Percentiles rank a stretch among this genome's conserved stretches.
Evolutionary conservation across 2,329 filamentous ascomycete genomes (phyloP).

Genomic region (Teratosphaeria pseudoeucalypti): DNA sequence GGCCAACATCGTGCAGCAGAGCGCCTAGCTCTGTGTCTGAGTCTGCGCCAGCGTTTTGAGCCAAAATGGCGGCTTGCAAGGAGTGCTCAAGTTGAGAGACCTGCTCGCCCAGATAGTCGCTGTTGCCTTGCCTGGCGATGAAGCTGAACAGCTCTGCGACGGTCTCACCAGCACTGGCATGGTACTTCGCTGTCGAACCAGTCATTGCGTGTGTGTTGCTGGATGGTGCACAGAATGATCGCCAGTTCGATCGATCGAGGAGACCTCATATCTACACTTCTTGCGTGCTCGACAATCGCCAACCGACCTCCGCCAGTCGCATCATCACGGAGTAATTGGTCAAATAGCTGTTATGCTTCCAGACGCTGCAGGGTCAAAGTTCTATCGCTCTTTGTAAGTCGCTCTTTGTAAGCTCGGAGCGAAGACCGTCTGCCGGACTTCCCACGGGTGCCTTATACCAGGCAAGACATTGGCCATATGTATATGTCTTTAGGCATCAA

Average conservation of each 20-base stretch:
- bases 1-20: slow-evolving; percentile 34
- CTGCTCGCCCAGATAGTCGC: slow-evolving; percentile 23
- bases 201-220: slow-evolving; percentile 1
- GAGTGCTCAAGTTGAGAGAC: slow-evolving; percentile 24
- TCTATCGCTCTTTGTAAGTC: neutral
- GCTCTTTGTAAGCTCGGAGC: neutral
- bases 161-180: slow-evolving; percentile 8
- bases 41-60: slow-evolving; percentile 12
- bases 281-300: neutral
- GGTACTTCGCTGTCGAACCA: slow-evolving; percentile 1
- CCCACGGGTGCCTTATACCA: neutral
- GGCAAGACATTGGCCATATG: neutral
- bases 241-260: neutral
- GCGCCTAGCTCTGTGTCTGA: slow-evolving; percentile 28
- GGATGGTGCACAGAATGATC: neutral
- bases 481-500: neutral
- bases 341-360: neutral
- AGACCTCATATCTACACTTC: neutral
- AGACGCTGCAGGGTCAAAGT: neutral
- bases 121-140: slow-evolving; percentile 17
- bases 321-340: neutral
- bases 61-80: slow-evolving; percentile 23
- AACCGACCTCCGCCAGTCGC: neutral
- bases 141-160: slow-evolving; percentile 12
- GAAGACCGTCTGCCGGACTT: neutral